phyloP scores from a whole-genome alignment of 1,284 basidiomycete species.

The Moesziomyces globuligerus region DNA sequence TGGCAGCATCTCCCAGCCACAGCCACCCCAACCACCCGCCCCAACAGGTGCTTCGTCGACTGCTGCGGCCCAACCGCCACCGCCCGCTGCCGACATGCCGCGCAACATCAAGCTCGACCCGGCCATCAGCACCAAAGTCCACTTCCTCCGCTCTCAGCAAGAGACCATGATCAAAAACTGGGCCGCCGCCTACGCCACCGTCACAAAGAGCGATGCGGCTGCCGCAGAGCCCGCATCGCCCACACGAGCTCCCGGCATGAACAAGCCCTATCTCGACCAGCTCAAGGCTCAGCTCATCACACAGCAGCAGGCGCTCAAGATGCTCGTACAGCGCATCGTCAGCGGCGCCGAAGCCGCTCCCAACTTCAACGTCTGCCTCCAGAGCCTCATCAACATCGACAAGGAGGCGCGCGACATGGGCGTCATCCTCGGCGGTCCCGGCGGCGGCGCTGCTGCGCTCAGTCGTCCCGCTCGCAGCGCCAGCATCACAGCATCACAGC shows the following conservation, averaged over 20 bases:
- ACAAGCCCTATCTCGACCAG: conserved; percentile 48
- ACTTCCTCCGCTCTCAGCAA: conserved; percentile 56
- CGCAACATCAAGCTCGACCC: conserved; percentile 45
- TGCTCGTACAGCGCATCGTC: conserved; percentile 41
- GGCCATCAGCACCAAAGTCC: conserved; percentile 38
- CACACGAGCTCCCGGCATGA: conserved; percentile 31
- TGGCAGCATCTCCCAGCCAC: conserved; percentile 31
- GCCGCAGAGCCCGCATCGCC: conserved; percentile 1
- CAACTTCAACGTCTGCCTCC: conserved; percentile 52
- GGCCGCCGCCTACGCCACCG: conserved; percentile 25
- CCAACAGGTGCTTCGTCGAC: too few species aligned
- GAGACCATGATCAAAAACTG: conserved; percentile 59
- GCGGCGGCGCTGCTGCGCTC: conserved; percentile 13
- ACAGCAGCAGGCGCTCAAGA: conserved; percentile 54
- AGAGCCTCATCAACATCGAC: conserved; percentile 56
- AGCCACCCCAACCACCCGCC: too few species aligned
- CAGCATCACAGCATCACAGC: conserved; percentile 14
- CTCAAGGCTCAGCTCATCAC: conserved; percentile 48
- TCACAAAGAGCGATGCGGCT: conserved; percentile 21
- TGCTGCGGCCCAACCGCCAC: too few species aligned
- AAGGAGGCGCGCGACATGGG: conserved; percentile 59
- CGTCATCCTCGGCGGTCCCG: conserved; percentile 50
- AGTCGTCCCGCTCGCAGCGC: conserved; percentile 22
- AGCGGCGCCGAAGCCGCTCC: conserved; percentile 36
- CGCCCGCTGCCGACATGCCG: conserved; percentile 7